A percentile compares a stretch with the other conserved stretches of the same genome.
Evolutionary conservation across 2,329 filamentous ascomycete species (phyloP).

Genomic region (Botryotinia narcissicola): DNA sequence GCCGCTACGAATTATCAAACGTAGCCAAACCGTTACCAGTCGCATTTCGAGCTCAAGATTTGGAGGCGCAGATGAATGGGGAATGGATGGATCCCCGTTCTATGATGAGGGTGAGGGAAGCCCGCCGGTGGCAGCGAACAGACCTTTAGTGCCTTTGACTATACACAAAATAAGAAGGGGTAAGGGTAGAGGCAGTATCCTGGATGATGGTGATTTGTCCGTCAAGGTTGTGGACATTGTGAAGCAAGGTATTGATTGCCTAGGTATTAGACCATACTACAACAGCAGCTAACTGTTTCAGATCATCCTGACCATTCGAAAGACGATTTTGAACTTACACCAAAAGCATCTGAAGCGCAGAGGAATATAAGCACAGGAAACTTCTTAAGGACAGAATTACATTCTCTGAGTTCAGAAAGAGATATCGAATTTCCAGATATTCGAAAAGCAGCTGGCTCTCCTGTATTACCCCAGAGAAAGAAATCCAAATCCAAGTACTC

Average conservation of each 20-base stretch:
- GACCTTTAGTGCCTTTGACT: slow-evolving; percentile 37
- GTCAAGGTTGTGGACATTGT: slow-evolving; percentile 10
- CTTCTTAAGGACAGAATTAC: slow-evolving; percentile 34
- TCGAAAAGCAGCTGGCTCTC: slow-evolving; percentile 14
- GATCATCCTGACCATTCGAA: background rate
- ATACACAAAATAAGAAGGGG: slow-evolving; percentile 31
- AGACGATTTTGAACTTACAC: slow-evolving; percentile 24
- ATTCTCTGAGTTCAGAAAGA: slow-evolving; percentile 24
- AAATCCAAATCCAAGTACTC: slow-evolving; percentile 37
- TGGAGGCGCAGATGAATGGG: slow-evolving; percentile 24
- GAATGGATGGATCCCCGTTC: slow-evolving; percentile 28
- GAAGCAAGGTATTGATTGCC: background rate
- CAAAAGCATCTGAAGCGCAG: slow-evolving; percentile 29
- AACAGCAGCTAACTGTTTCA: background rate
- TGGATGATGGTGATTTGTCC: slow-evolving; percentile 27
- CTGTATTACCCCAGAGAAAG: slow-evolving; percentile 29
- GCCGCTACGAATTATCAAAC: slow-evolving; percentile 53
- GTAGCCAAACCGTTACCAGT: slow-evolving; percentile 37
- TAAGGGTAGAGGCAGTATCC: slow-evolving; percentile 28
- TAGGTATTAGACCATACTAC: no score
- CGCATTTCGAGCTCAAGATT: slow-evolving; percentile 29
- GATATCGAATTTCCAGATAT: slow-evolving; percentile 21
- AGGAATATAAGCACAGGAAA: slow-evolving; percentile 32
- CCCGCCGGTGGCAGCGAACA: slow-evolving; percentile 31
- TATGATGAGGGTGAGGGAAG: slow-evolving; percentile 32